A percentile compares a stretch with the other conserved stretches of the same genome.
Conservation (phyloP, 2,329 filamentous ascomycete genomes). For the Pseudocercospora crystallina region DNA sequence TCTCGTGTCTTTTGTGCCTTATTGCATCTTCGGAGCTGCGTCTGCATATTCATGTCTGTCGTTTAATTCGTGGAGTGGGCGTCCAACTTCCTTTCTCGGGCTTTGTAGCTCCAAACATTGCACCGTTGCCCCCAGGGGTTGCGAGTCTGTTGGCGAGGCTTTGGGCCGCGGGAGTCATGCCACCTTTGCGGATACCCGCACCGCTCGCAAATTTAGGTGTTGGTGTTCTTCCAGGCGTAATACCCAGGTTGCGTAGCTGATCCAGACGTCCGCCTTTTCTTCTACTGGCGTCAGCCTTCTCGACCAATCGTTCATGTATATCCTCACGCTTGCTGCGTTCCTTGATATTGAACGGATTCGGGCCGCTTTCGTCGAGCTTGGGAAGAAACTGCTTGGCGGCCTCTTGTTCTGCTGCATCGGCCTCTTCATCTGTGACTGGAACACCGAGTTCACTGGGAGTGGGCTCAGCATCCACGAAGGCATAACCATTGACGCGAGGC, state of each 20-base stretch:
- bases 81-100: slow-evolving; percentile 18
- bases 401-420: slow-evolving; percentile 35
- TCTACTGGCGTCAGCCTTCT: slow-evolving; percentile 73
- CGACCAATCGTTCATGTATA: slow-evolving; percentile 83
- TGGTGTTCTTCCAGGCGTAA: slow-evolving; percentile 53
- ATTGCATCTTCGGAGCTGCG: too few species aligned
- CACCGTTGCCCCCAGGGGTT: slow-evolving; percentile 32
- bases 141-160: slow-evolving; percentile 65
- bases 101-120: slow-evolving; percentile 18
- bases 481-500: slow-evolving; percentile 87
- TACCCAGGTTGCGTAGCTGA: slow-evolving; percentile 35
- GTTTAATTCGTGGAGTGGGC: slow-evolving; percentile 22
- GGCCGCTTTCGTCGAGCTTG: slow-evolving; percentile 53
- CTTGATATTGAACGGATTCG: slow-evolving; percentile 78
- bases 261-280: slow-evolving; percentile 55
- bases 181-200: slow-evolving; percentile 45
- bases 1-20: too few species aligned
- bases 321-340: slow-evolving; percentile 75
- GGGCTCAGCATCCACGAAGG: slow-evolving; percentile 84
- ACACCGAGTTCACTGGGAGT: slow-evolving; percentile 58
- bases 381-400: slow-evolving; percentile 44
- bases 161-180: slow-evolving; percentile 72
- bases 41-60: slow-evolving; percentile 11
- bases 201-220: slow-evolving; percentile 68
- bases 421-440: slow-evolving; percentile 35